phyloP scores from a whole-genome alignment of 2,329 filamentous ascomycete species.

The Dichotomopilus funicola region DNA sequence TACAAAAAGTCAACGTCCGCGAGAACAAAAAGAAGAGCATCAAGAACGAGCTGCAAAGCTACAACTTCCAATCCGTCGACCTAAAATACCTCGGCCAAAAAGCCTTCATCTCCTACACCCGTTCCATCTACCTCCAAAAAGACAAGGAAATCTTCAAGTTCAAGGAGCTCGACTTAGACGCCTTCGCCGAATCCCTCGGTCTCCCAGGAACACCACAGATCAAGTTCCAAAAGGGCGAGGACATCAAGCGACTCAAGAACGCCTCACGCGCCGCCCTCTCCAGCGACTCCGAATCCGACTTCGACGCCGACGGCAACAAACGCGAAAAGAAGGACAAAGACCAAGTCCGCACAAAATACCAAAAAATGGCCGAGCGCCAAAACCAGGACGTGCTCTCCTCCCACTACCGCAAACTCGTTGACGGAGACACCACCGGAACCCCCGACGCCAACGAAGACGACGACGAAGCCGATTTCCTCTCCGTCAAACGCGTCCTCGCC shows the following conservation, averaged over 20 bases:
- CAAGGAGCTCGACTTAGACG: constrained; percentile 75
- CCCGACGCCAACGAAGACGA: constrained; percentile 58
- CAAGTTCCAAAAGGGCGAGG: constrained; percentile 85
- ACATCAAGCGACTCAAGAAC: constrained; percentile 83
- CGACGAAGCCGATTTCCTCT: constrained; percentile 65
- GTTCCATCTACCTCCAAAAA: constrained; percentile 78
- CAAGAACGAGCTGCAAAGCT: constrained; percentile 77
- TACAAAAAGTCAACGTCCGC: constrained; percentile 79
- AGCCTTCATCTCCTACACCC: constrained; percentile 84
- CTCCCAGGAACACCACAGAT: constrained; percentile 88
- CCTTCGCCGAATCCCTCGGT: constrained; percentile 76
- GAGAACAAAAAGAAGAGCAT: constrained; percentile 86
- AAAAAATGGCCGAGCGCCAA: constrained; percentile 94
- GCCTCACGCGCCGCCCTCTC: constrained; percentile 62
- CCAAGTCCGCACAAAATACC: constrained; percentile 85
- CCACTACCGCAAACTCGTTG: constrained; percentile 84
- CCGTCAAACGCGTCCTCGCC: constrained; percentile 80
- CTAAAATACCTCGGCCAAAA: constrained; percentile 95
- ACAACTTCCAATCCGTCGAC: constrained; percentile 92
- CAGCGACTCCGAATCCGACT: constrained; percentile 55
- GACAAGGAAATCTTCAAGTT: constrained; percentile 90
- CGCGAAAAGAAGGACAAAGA: constrained; percentile 56
- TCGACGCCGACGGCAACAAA: constrained; percentile 39
- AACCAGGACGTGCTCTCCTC: constrained; percentile 95
- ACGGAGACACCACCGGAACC: constrained; percentile 29